Evolutionary conservation across 2,329 filamentous ascomycete species (phyloP).

Genomic region (Ophiostoma quercus): DNA sequence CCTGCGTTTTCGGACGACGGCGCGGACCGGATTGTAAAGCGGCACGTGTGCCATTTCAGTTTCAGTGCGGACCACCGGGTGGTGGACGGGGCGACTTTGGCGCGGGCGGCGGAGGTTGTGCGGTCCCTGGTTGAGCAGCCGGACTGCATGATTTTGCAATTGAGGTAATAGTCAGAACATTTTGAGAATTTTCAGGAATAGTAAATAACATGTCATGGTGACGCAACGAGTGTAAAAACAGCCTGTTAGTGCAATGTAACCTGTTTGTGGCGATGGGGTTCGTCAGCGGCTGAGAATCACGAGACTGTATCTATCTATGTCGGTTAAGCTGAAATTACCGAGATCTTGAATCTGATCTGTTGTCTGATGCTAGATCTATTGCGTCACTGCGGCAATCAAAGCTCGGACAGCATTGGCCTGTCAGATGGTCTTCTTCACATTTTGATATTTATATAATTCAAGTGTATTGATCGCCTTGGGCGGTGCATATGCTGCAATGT

Average conservation of each 20-base stretch:
- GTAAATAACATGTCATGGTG: background rate
- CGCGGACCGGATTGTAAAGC: constrained; percentile 59
- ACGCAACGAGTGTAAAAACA: background rate
- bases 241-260: background rate
- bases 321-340: background rate
- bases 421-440: too few species aligned
- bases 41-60: constrained; percentile 82
- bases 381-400: constrained; percentile 5
- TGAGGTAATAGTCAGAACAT: too few species aligned
- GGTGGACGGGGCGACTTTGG: constrained; percentile 91
- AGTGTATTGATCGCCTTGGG: background rate
- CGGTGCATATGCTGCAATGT: background rate
- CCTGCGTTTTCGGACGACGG: constrained; percentile 66
- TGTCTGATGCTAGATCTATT: background rate
- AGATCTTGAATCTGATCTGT: background rate
- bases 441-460: too few species aligned
- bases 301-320: background rate
- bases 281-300: background rate
- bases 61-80: constrained; percentile 96
- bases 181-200: too few species aligned
- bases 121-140: constrained; percentile 75
- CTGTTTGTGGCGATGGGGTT: background rate
- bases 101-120: constrained; percentile 79
- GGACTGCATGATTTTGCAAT: constrained; percentile 76
- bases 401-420: background rate